Evolutionary conservation across 345 rosid genomes (phyloP), one percentile per base, ranked within the genome.

Genomic region (Zanthoxylum bungeanum): DNA sequence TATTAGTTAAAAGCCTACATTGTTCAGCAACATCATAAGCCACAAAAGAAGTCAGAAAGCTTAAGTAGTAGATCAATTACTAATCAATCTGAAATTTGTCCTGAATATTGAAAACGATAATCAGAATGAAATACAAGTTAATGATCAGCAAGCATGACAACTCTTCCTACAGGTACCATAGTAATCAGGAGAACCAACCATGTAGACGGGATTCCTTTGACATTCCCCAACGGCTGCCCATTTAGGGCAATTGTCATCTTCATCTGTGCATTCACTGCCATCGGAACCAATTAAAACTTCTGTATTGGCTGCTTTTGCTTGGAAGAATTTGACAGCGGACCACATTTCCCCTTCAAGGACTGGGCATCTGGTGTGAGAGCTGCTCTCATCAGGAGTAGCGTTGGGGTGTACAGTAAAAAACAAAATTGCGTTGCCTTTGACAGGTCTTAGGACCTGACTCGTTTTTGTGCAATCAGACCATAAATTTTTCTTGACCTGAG

Each of bases 221-320:
- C 98, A 92, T 73, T 95, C 98, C 0, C 98, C 98, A 3, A 55
- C 61, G 40, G 88, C 86, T 60, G 98, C 99, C 97, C 99, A 95
- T 39, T 66, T 30, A 7, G 80, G 71, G 71, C 98, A 95, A 69
- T 61, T 84, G 4, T 83, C 86, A 52, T 95, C 97, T 85, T 95
- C 96, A 44, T 92, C 96, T 4, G 75, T 76, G 79, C 99, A 95
- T 30, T 83, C 91, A 8, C 30, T 66, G 52, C 69, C 73, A 59
- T 74, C 84, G 0, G 78, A 76, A 8, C 56, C 80, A 4, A 72
- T 16, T 4, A 69, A 44, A 46, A n/a, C n/a, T n/a, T 52, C 75
- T 33, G 59, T 51, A 16, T 70, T 72, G 22, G 63, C 28, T 64
- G 87, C 71, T 83, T 79, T 86, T 0, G 75, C 27, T 37, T 84